phyloP scores from a whole-genome alignment of 164 flowering plant species.

The Chimonanthus praecox region DNA sequence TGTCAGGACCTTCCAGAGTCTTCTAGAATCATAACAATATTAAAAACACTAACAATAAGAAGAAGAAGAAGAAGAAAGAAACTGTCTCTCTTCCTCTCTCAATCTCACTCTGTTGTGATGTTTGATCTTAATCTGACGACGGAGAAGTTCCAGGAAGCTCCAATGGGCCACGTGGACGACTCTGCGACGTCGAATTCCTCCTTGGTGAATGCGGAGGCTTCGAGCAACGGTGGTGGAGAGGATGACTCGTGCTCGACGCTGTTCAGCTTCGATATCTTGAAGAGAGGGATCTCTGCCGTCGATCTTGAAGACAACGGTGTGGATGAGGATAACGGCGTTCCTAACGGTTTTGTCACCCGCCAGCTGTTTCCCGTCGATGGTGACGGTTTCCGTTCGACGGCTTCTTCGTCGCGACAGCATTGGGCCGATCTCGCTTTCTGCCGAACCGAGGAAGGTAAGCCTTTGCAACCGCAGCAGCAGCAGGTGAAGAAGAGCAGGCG shows the following conservation, averaged over 20 bases:
- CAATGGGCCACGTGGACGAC: slow-evolving; percentile 37
- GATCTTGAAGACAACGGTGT: not conserved
- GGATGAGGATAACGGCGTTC: slow-evolving; percentile 4
- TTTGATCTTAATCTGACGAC: slow-evolving; percentile 33
- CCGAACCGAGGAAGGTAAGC: slow-evolving; percentile 2
- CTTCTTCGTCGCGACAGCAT: slow-evolving; percentile 25
- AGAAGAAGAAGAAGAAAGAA: not conserved
- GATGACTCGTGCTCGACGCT: slow-evolving; percentile 39
- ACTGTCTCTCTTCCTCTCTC: not conserved
- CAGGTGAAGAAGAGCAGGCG: slow-evolving; percentile 73
- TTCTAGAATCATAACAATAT: not conserved
- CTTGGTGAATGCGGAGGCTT: slow-evolving; percentile 52
- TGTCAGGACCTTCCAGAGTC: not conserved
- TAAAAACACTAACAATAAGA: not conserved
- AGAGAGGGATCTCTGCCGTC: slow-evolving; percentile 1
- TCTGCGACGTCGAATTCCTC: slow-evolving; percentile 62
- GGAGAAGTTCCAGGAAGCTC: slow-evolving; percentile 9
- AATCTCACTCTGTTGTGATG: slow-evolving; percentile 16
- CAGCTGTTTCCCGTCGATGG: slow-evolving; percentile 38
- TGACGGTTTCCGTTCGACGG: slow-evolving; percentile 76
- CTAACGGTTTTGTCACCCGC: slow-evolving; percentile 28
- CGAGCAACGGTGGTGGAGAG: slow-evolving; percentile 32
- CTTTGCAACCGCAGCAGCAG: slow-evolving; percentile 20
- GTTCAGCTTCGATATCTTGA: slow-evolving; percentile 43
- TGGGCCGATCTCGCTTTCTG: slow-evolving; percentile 41